These are phyloP conservation scores for Candida quercuum DNA, from an alignment of 805 yeast species.

Conservation along the genomic window DNA sequence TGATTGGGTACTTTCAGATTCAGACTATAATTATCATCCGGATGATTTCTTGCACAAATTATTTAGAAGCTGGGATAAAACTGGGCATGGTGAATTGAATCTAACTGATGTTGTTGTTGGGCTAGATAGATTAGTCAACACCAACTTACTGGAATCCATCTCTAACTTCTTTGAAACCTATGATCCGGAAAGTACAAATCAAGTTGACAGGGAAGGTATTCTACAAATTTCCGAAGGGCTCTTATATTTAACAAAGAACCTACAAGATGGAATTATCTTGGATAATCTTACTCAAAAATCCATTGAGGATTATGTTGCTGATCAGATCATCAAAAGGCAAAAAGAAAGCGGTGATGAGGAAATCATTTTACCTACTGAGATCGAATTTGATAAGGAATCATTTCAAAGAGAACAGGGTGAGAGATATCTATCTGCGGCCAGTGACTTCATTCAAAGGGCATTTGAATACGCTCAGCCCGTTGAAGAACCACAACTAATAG, in stretches of 20 bases:
- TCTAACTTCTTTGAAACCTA: constrained; percentile 76
- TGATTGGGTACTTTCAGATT: constrained; percentile 58
- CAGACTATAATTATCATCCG: constrained; percentile 31
- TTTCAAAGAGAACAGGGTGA: constrained; percentile 65
- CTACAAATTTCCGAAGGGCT: constrained; percentile 84
- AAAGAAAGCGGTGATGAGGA: constrained; percentile 31
- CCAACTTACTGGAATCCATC: constrained; percentile 73
- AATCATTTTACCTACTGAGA: constrained; percentile 50
- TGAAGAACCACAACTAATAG: constrained; percentile 40
- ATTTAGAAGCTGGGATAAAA: constrained; percentile 68
- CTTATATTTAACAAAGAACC: constrained; percentile 74
- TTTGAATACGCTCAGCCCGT: constrained; percentile 84
- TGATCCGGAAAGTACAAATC: constrained; percentile 53
- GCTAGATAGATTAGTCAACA: constrained; percentile 58
- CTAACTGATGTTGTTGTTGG: constrained; percentile 72
- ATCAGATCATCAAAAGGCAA: constrained; percentile 38
- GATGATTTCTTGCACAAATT: constrained; percentile 54
- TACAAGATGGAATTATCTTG: constrained; percentile 66
- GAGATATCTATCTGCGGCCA: constrained; percentile 80
- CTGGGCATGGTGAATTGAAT: constrained; percentile 47
- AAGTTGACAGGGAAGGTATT: constrained; percentile 72
- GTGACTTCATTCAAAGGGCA: constrained; percentile 79
- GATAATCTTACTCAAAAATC: constrained; percentile 60
- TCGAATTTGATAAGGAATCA: constrained; percentile 56
- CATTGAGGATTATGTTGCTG: constrained; percentile 65